phyloP scores from a whole-genome alignment of 495 filamentous ascomycete genomes.

The Opeltia flavorubescens region DNA sequence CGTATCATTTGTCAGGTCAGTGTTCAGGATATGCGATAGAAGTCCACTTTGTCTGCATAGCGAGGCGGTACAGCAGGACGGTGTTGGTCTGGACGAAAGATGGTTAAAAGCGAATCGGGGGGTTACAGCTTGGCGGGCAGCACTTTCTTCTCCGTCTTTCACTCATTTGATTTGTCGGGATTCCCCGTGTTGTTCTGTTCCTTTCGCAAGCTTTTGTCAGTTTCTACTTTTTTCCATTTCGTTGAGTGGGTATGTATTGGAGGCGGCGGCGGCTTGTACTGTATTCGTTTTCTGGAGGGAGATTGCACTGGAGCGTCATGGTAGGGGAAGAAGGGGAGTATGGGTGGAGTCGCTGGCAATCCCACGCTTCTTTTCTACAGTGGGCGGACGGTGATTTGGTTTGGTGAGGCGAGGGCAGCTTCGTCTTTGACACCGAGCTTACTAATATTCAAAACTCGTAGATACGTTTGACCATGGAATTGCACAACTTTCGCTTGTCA shows the following conservation, averaged over 20 bases:
- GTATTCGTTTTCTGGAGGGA: not conserved
- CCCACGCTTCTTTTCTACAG: not conserved
- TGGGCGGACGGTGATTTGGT: not conserved
- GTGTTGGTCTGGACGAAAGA: not conserved
- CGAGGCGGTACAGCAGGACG: conserved; percentile 1
- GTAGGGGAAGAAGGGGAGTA: not conserved
- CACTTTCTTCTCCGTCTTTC: not conserved
- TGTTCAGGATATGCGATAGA: not conserved
- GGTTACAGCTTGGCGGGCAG: not conserved
- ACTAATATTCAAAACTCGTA: too few species aligned
- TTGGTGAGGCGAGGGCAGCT: too few species aligned
- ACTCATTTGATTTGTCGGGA: not conserved
- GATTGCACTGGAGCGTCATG: not conserved
- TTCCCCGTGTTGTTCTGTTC: not conserved
- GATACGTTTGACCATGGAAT: too few species aligned
- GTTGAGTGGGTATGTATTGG: not conserved
- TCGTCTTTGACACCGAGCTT: too few species aligned
- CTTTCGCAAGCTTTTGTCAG: not conserved
- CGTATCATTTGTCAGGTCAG: not conserved
- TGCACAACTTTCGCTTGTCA: too few species aligned
- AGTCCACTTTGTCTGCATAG: conserved; percentile 1
- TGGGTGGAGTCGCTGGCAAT: not conserved
- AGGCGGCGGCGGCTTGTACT: not conserved
- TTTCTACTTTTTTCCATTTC: not conserved
- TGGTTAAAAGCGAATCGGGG: not conserved